Evolutionary conservation across 1,139 yeast species (phyloP), one percentile per base, ranked within the genome.

Genomic region (Zhuliangozyma parablackwelliae): DNA sequence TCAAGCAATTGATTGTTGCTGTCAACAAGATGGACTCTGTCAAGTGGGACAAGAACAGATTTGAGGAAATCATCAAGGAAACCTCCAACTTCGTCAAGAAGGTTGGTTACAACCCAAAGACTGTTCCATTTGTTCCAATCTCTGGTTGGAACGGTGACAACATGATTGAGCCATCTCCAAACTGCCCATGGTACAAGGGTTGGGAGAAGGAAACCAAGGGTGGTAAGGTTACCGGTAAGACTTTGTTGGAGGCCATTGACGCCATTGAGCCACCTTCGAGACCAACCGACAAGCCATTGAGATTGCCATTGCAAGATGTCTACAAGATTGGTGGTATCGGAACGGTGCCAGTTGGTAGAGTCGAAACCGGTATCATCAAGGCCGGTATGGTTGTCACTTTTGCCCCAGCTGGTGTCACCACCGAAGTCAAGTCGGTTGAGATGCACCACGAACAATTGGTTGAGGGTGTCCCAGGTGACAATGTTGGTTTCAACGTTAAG

Each of bases 71-170:
- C 58, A 69, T 76, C 71, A 82, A 82, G 86, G 92, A 83, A 74
- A 80, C 87, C 55, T 70, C 88, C 59, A 80, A 80, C 81, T 84
- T 83, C 82, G 80, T 84, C 82, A 84, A 83, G 87, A 83, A 83
- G 84, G 90, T 83, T 60, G 92, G 92, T 77, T 82, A 73, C 88
- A 83, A 84, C 84, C 94, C 94, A 69, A 82, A 82, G 85, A 72
- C 81, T 69, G 90, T 84, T 72, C 83, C 94, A 61, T 84, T 84
- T 81, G 92, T 83, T 58, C 94, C 94, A 69, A 83, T 84, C 72
- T 84, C 94, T 61, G 94, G 94, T 66, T 84, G 90, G 92, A 83
- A 83, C 77, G 94, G 94, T 78, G 94, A 84, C 78, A 83, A 84
- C 87, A 84, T 83, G 94, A 79, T 83, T 70, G 92, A 84, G 72